These are phyloP conservation scores for Diaporthe vaccinii DNA, from an alignment of 2,329 filamentous ascomycete species.

Conservation along the genomic window DNA sequence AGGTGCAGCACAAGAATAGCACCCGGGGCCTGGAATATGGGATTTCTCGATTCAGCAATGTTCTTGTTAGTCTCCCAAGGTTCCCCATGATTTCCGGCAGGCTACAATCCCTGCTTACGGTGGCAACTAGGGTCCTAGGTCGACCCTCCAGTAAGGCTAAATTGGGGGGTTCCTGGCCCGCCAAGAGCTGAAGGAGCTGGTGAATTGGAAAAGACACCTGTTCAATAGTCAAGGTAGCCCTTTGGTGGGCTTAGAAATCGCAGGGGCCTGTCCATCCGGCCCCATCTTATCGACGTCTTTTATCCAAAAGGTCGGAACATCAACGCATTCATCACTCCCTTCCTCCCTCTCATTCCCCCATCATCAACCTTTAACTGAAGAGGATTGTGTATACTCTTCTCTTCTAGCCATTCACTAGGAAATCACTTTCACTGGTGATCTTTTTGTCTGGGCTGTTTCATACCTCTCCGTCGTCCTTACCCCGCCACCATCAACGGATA, in stretches of 20 bases:
- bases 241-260: constrained; percentile 28
- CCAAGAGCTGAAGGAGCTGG: constrained; percentile 30
- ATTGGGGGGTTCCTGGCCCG: constrained; percentile 24
- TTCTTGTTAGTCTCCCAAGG: constrained; percentile 1
- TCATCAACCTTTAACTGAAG: constrained; percentile 32
- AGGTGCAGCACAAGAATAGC: background rate
- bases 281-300: constrained; percentile 32
- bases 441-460: constrained; percentile 22
- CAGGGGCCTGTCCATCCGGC: constrained; percentile 18
- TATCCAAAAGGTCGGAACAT: constrained; percentile 11
- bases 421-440: constrained; percentile 18
- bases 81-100: constrained; percentile 7
- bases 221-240: constrained; percentile 25
- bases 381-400: constrained; percentile 25
- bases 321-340: background rate
- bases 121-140: constrained; percentile 31
- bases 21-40: background rate
- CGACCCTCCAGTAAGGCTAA: constrained; percentile 32
- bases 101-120: constrained; percentile 22
- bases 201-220: constrained; percentile 37
- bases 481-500: constrained; percentile 14
- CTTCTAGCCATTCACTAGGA: constrained; percentile 36
- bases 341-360: background rate
- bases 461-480: background rate
- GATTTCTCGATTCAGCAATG: constrained; percentile 23